Percentiles rank a stretch among this genome's conserved stretches.
Evolutionary conservation across 2,329 filamentous ascomycete species (phyloP).

Genomic region (Ophiosphaerella korrae): DNA sequence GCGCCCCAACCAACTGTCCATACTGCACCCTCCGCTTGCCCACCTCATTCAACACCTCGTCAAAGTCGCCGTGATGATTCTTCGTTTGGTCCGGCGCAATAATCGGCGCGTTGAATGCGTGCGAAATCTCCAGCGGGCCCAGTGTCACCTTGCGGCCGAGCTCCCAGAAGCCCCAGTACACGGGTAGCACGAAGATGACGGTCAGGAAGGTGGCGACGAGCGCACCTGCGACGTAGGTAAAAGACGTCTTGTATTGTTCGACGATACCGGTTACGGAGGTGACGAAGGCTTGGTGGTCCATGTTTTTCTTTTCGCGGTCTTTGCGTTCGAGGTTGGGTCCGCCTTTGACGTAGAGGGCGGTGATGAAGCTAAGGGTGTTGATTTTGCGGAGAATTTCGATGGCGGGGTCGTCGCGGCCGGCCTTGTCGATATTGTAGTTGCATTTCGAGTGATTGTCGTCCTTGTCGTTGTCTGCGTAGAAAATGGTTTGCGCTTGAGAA

Average conservation of each 20-base stretch:
- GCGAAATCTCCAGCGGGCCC: constrained; percentile 43
- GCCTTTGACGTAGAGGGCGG: constrained; percentile 20
- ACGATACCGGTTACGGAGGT: constrained; percentile 26
- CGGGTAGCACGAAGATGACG: constrained; percentile 39
- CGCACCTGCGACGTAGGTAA: constrained; percentile 36
- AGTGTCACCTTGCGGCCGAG: constrained; percentile 44
- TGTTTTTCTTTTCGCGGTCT: constrained; percentile 1
- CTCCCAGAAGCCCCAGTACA: constrained; percentile 46
- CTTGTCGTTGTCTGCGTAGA: constrained; percentile 19
- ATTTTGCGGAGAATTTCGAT: constrained; percentile 29
- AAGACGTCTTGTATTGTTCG: constrained; percentile 35
- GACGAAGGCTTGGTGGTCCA: constrained; percentile 15
- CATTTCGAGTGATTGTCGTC: constrained; percentile 11
- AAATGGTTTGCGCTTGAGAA: constrained; percentile 20
- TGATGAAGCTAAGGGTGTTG: constrained; percentile 26
- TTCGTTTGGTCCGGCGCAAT: constrained; percentile 21
- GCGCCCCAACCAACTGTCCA: constrained; percentile 21
- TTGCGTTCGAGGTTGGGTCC: constrained; percentile 9
- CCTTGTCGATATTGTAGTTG: constrained; percentile 21
- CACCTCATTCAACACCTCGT: constrained; percentile 25
- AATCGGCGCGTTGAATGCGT: constrained; percentile 39
- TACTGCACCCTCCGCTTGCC: constrained; percentile 24
- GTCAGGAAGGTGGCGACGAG: constrained; percentile 37
- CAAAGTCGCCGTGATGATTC: constrained; percentile 27
- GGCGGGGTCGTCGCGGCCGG: constrained; percentile 23